Base-by-base conservation (phyloP, 139 green algal species). In the Closterium sp. region DNA sequence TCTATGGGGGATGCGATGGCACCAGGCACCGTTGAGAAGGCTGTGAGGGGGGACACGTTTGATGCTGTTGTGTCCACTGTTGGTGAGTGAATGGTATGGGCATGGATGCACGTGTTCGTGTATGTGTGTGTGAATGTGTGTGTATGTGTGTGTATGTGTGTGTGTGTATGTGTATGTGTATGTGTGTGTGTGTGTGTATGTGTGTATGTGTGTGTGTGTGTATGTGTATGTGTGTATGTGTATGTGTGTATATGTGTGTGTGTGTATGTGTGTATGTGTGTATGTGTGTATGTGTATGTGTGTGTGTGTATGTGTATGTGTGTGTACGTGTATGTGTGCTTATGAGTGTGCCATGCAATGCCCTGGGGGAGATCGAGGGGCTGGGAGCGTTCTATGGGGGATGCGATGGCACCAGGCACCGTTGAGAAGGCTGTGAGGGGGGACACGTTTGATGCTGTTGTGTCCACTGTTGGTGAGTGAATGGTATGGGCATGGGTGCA, bases 31-130 rank as follows among this genome's bases (percentile, higher is more conserved):
- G n/a, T 66, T 66, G 38, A 66, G 38, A 66, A 66, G 38, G 38
- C 4, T 9, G 1, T 66, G 38, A 66, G 38, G 4, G 38, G 38
- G 4, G 19, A 66, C 38, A 66, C 38, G 3, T 66, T 9, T 9
- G 38, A 66, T 66, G 88, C 88, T 30, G 36, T 91, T 4, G 84
- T 92, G 2, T 92, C 84, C 3, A 85, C 89, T 7, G 2, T 92
- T 34, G 90, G 90, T 92, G 84, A 90, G 43, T 28, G 84, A 38
- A 8, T 10, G n/a, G n/a, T 16, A 38, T 86, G 31, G 3, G 3
- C 2, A 4, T 66, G 10, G 33, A 88, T 16, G 32, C 28, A 3
- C 1, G 32, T 16, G 33, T 43, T 36, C 12, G 33, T 31, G 83
- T 1, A 19, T 33, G 83, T 86, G 31, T 25, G 30, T 90, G 31